Conservation (phyloP, 495 filamentous ascomycete genomes). For the Thermothielavioides terrestris region DNA sequence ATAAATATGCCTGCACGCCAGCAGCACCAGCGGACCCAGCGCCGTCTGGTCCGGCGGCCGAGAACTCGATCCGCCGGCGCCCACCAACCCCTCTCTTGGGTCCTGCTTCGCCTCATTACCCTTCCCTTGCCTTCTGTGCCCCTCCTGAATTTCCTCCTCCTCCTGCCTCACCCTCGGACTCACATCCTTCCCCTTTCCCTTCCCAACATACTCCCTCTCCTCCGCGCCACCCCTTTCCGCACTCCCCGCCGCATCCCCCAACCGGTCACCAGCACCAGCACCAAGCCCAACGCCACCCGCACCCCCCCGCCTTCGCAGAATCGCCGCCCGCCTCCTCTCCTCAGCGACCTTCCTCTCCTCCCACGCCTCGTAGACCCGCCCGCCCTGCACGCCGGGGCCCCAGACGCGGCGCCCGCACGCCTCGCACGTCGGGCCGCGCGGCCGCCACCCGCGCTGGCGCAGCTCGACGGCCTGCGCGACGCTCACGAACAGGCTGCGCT, state of each 20-base stretch:
- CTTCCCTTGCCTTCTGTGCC: background rate
- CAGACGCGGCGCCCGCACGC: constrained; percentile 74
- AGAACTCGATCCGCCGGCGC: background rate
- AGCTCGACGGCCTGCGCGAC: constrained; percentile 66
- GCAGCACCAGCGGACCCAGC: constrained; percentile 46
- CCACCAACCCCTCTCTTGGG: constrained; percentile 6
- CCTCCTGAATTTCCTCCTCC: constrained; percentile 13
- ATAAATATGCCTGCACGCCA: constrained; percentile 56
- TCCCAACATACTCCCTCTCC: constrained; percentile 25
- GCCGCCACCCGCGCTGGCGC: constrained; percentile 83
- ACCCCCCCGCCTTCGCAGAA: constrained; percentile 23
- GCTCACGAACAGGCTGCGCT: constrained; percentile 81
- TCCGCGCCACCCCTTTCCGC: constrained; percentile 15
- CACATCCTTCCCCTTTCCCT: constrained; percentile 26
- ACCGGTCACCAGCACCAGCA: background rate
- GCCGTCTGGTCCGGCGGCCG: constrained; percentile 15
- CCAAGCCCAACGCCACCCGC: background rate
- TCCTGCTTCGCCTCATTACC: background rate
- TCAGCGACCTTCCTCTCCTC: constrained; percentile 51
- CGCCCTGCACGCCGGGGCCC: constrained; percentile 75
- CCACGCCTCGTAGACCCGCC: constrained; percentile 69
- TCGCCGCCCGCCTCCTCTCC: constrained; percentile 20
- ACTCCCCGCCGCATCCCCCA: constrained; percentile 24
- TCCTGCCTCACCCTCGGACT: constrained; percentile 8
- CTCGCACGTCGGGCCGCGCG: constrained; percentile 77